Evolutionary conservation across 129 eudicot species (phyloP).

Genomic region (Chrysanthemum seticuspe): DNA sequence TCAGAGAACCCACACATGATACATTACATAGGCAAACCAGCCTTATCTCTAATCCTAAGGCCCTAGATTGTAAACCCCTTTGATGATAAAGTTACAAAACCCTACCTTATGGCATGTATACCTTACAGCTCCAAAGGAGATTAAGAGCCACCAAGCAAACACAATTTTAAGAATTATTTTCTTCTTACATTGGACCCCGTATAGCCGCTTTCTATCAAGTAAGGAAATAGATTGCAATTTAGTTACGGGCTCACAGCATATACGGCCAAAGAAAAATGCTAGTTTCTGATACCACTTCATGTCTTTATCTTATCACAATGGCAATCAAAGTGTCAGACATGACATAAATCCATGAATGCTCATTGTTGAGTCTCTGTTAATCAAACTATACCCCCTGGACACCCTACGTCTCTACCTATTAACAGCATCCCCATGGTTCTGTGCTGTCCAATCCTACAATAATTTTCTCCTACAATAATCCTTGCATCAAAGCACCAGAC

Average conservation of each 20-base stretch:
- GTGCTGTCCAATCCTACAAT: background rate
- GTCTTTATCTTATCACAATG: background rate
- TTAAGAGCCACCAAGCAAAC: too few relatives aligned
- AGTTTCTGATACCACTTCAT: background rate
- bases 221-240: background rate
- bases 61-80: slow-evolving; percentile 9
- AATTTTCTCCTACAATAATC: background rate
- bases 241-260: background rate
- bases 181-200: background rate
- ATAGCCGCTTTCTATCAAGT: background rate
- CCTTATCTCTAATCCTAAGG: slow-evolving; percentile 5
- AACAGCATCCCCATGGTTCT: background rate
- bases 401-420: background rate
- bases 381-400: background rate
- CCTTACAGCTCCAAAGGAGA: too few relatives aligned
- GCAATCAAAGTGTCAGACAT: background rate
- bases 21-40: background rate
- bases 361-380: background rate
- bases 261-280: background rate
- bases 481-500: background rate
- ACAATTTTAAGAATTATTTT: too few relatives aligned
- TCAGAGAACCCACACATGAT: slow-evolving; percentile 6
- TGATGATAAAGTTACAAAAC: too few relatives aligned
- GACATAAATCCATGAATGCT: background rate
- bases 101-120: too few relatives aligned